Conservation (phyloP, 1,284 basidiomycete genomes). For the Trichosporon coremiiforme region DNA sequence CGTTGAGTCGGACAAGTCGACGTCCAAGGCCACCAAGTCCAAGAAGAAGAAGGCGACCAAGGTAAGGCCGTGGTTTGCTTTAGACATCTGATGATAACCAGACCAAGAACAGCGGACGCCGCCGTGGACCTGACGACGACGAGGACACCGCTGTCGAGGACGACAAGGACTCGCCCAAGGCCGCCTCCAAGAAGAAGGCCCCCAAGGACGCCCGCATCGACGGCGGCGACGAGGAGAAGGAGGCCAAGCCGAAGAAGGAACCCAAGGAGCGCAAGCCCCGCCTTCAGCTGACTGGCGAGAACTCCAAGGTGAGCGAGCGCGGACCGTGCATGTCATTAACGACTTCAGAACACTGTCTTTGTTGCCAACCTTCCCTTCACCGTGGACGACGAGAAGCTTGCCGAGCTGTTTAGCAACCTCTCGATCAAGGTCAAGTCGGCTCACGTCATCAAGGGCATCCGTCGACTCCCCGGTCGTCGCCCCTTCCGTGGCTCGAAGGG, state of each 20-base stretch:
- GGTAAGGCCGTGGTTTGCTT: constrained; percentile 23
- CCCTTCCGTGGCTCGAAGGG: constrained; percentile 71
- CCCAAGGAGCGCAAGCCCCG: constrained; percentile 48
- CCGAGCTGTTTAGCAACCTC: constrained; percentile 76
- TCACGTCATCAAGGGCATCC: constrained; percentile 67
- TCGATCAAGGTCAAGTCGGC: constrained; percentile 77
- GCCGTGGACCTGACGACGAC: constrained; percentile 51
- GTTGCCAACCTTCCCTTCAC: constrained; percentile 93
- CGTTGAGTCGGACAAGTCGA: constrained; percentile 29
- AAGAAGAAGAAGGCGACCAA: constrained; percentile 46
- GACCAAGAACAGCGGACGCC: constrained; percentile 32
- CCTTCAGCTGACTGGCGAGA: constrained; percentile 64
- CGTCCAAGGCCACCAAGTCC: constrained; percentile 34
- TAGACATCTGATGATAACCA: not conserved
- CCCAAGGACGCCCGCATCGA: constrained; percentile 37
- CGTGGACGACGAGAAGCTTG: constrained; percentile 76
- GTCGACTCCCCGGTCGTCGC: constrained; percentile 64
- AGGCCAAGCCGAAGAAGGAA: constrained; percentile 43
- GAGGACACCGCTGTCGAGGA: constrained; percentile 40
- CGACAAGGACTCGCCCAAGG: constrained; percentile 31
- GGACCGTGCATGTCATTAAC: not conserved
- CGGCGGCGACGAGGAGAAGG: constrained; percentile 40
- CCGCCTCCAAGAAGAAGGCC: constrained; percentile 37
- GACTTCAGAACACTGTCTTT: constrained; percentile 74
- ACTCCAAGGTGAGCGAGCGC: constrained; percentile 56